Evolutionary conservation across 495 filamentous ascomycete genomes (phyloP), one percentile per base, ranked within the genome.

Genomic region (Lasiosphaeria hispida): DNA sequence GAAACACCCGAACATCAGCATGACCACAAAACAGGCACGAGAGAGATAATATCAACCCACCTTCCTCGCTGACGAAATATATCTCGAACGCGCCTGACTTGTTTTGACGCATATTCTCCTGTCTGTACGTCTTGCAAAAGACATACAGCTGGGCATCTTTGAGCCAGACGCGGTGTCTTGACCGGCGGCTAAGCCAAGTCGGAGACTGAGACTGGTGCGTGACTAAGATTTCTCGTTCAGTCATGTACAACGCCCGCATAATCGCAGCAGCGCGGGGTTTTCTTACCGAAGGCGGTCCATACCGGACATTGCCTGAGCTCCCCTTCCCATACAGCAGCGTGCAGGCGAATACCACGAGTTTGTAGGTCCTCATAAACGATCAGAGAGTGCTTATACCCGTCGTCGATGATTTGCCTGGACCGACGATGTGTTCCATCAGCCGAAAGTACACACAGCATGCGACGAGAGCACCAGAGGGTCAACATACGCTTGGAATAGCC

Each of bases 261-360:
- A 19, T 33, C 35, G 7, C 17, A 17, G 17, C 1, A 10, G 15
- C 19, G 23, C 11, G 18, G 14, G 39, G 50, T 33, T 38, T 35
- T 36, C 73, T 13, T 72, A 83, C 80, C 68, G 62, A 90, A 92
- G 0, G 88, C 87, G 4, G 86, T 90, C 88, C 88, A 92, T 17
- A 90, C 82, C 0, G 88, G 88, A 53, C 79, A 81, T 35, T 69
- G 72, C 42, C 67, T 65, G 8, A 82, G 62, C 50, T 77, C 75
- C 6, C 81, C 81, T 40, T 76, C 75, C 68, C 73, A 76, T 1
- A 80, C 75, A 0, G 77, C 73, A 47, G 79, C 80, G 33, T 81
- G 78, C 5, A 84, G 69, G 14, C 81, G 75, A 10, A 90, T 72
- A 11, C 85, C 84, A 1, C 81, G 76, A 4, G 84, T 86, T n/a